Conservation (phyloP, 73 alveolate genomes). For the Paramecium octaurelia region DNA sequence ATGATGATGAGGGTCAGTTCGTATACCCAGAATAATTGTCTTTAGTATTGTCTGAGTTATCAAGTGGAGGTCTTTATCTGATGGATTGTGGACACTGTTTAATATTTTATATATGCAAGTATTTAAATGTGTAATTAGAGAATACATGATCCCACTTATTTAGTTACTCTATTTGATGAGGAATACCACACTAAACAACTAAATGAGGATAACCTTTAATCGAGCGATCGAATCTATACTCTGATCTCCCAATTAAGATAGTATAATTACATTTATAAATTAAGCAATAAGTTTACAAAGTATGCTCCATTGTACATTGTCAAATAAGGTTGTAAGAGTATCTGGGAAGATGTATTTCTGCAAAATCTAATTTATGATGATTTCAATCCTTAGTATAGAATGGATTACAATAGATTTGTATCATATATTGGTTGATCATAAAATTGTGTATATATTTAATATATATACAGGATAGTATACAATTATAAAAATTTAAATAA, state of each 20-base stretch:
- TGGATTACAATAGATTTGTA: background rate
- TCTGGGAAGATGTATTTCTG: background rate
- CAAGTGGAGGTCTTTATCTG: slow-evolving; percentile 23
- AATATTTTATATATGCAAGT: slow-evolving; percentile 33
- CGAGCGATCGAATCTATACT: background rate
- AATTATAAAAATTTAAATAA: background rate
- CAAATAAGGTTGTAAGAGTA: background rate
- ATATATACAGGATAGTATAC: background rate
- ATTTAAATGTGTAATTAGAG: background rate
- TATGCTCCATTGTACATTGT: slow-evolving; percentile 7
- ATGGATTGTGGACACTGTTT: slow-evolving; percentile 47
- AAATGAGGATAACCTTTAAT: slow-evolving; percentile 32
- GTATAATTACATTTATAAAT: background rate
- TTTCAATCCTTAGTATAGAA: background rate
- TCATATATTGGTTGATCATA: background rate
- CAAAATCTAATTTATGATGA: slow-evolving; percentile 25
- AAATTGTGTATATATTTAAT: background rate
- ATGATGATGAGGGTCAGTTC: background rate
- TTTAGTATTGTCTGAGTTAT: background rate
- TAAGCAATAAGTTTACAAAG: background rate
- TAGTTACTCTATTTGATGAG: background rate
- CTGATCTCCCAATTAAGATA: slow-evolving; percentile 36
- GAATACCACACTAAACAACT: background rate
- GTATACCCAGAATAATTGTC: slow-evolving; percentile 11
- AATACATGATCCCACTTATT: background rate